Evolutionary conservation across 495 filamentous ascomycete genomes (phyloP).

Genomic region (Thermochaetoides thermophila): DNA sequence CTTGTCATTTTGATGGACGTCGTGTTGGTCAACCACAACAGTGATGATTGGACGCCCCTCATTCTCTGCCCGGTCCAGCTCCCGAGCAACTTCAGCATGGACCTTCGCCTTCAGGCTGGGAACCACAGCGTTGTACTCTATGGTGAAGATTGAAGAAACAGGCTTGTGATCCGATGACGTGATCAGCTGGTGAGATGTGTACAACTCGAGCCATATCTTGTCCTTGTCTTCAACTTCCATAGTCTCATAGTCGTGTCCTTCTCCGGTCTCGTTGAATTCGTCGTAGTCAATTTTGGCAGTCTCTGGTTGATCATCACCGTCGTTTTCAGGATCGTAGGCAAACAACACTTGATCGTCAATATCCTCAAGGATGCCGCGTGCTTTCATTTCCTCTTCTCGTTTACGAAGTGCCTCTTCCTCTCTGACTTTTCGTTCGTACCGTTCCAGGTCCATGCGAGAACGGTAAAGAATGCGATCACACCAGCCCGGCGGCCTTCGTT

Average conservation of each 20-base stretch:
- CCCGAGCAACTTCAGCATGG: constrained; percentile 73
- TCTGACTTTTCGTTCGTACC: constrained; percentile 50
- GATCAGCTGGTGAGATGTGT: constrained; percentile 76
- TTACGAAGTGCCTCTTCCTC: constrained; percentile 53
- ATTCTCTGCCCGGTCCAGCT: constrained; percentile 85
- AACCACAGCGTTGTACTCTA: constrained; percentile 74
- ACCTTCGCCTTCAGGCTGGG: constrained; percentile 68
- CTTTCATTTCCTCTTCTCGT: constrained; percentile 73
- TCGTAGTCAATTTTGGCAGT: constrained; percentile 40
- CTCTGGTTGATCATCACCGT: constrained; percentile 33
- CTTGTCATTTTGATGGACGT: too few relatives aligned
- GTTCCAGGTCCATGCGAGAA: constrained; percentile 51
- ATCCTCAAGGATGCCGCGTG: constrained; percentile 57
- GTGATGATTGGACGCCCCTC: constrained; percentile 76
- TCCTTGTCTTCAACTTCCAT: too few relatives aligned
- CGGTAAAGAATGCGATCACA: constrained; percentile 93
- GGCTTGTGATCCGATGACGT: constrained; percentile 95
- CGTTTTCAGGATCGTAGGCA: constrained; percentile 76
- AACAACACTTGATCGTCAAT: constrained; percentile 76
- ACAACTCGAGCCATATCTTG: constrained; percentile 51
- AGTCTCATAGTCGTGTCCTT: too few relatives aligned
- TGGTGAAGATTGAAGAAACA: constrained; percentile 58
- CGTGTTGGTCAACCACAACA: constrained; percentile 54
- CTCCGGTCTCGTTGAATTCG: constrained; percentile 40
- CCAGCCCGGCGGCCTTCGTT: constrained; percentile 85